These are phyloP conservation scores for Phytophthora gonapodyides DNA, from an alignment of 352 stramenopile genomes.

Conservation along the genomic window DNA sequence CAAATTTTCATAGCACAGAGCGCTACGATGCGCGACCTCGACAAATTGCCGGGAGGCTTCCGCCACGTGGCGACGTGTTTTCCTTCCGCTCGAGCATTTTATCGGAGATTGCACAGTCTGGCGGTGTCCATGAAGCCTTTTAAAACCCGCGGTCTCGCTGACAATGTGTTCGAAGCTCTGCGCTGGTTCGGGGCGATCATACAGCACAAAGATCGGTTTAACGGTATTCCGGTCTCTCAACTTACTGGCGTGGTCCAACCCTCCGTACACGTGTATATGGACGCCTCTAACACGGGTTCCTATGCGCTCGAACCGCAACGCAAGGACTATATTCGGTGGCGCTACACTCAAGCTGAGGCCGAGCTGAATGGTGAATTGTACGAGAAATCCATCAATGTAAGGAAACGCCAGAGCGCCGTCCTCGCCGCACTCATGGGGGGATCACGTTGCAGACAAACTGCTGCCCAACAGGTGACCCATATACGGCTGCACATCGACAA, in stretches of 20 bases:
- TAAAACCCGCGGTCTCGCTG: neutral
- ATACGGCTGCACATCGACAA: slow-evolving; percentile 23
- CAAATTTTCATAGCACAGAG: too few relatives aligned
- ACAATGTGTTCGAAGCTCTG: slow-evolving; percentile 1
- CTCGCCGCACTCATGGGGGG: slow-evolving; percentile 11
- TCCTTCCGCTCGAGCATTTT: slow-evolving; percentile 4
- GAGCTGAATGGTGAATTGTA: neutral
- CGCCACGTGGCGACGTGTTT: slow-evolving; percentile 11
- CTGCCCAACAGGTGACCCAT: neutral
- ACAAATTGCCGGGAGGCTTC: slow-evolving; percentile 6
- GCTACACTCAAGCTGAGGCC: neutral
- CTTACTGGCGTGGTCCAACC: neutral
- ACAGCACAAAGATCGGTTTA: slow-evolving; percentile 1
- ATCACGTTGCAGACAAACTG: neutral
- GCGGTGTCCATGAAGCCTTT: neutral
- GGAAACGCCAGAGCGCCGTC: slow-evolving; percentile 15
- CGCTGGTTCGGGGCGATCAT: slow-evolving; percentile 5
- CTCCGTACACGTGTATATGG: slow-evolving; percentile 23
- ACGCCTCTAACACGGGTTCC: slow-evolving; percentile 9
- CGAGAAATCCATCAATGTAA: slow-evolving; percentile 15
- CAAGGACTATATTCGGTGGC: slow-evolving; percentile 4
- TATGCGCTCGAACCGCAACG: slow-evolving; percentile 10
- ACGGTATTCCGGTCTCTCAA: slow-evolving; percentile 5
- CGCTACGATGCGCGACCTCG: slow-evolving; percentile 1
- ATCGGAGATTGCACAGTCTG: neutral